Evolutionary conservation across 306 rosid species (phyloP).

Genomic region (Prunus campanulata): DNA sequence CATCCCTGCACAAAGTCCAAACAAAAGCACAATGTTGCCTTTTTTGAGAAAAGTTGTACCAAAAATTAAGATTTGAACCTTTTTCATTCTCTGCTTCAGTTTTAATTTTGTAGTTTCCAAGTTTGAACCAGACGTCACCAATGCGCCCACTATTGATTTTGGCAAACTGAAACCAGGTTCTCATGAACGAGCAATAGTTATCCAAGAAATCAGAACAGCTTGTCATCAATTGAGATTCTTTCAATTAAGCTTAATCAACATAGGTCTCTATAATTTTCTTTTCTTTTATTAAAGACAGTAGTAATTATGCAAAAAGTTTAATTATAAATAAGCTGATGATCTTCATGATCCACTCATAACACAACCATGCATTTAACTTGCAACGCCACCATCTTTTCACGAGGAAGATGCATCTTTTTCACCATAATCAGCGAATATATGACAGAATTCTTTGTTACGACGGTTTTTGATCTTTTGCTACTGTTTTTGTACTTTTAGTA

Average conservation of each 20-base stretch:
- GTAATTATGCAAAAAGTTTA: no score
- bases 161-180: conserved; percentile 29
- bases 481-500: no score
- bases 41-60: background rate
- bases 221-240: conserved; percentile 49
- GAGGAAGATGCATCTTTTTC: no score
- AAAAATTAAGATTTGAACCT: background rate
- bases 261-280: background rate
- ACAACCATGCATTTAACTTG: background rate
- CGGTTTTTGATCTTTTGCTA: no score
- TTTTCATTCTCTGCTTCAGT: no score
- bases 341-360: background rate
- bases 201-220: conserved; percentile 34
- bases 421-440: no score
- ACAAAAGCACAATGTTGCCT: background rate
- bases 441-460: no score
- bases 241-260: conserved; percentile 21
- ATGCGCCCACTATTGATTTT: conserved; percentile 38
- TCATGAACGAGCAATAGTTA: conserved; percentile 16
- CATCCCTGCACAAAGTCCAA: background rate
- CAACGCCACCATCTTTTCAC: no score
- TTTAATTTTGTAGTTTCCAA: background rate
- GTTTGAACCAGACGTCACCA: conserved; percentile 19
- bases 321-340: background rate
- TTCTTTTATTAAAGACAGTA: no score